These are phyloP conservation scores for Aspergillus carbonarius DNA, from an alignment of 2,329 filamentous ascomycete species.

Conservation along the genomic window DNA sequence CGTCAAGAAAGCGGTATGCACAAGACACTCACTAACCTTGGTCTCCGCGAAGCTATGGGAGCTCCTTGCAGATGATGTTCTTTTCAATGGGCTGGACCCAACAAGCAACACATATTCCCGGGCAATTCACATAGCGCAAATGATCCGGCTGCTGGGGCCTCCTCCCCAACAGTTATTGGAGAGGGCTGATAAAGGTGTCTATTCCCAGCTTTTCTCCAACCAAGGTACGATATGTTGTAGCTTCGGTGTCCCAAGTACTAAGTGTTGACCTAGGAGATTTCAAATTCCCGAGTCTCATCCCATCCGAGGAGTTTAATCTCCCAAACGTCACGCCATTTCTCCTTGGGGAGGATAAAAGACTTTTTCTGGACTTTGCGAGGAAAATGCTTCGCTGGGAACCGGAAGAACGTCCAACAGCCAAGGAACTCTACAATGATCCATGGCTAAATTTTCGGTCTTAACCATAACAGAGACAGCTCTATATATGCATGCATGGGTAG, in stretches of 20 bases:
- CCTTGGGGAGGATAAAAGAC: slow-evolving; percentile 29
- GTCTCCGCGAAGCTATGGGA: slow-evolving; percentile 30
- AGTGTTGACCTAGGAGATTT: slow-evolving; percentile 19
- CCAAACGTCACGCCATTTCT: slow-evolving; percentile 22
- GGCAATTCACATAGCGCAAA: slow-evolving; percentile 25
- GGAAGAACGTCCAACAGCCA: slow-evolving; percentile 34
- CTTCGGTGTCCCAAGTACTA: background rate
- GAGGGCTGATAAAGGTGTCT: slow-evolving; percentile 8
- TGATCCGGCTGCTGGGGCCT: slow-evolving; percentile 25
- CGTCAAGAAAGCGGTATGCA: background rate
- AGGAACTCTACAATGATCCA: slow-evolving; percentile 32
- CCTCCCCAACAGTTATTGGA: slow-evolving; percentile 17
- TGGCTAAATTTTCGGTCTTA: slow-evolving; percentile 17
- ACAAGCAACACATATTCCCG: slow-evolving; percentile 21
- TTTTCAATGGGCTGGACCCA: slow-evolving; percentile 29
- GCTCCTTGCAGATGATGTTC: slow-evolving; percentile 27
- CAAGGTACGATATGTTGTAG: slow-evolving; percentile 14
- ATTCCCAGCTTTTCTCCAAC: slow-evolving; percentile 11
- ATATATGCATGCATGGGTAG: no score
- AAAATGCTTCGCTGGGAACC: slow-evolving; percentile 37
- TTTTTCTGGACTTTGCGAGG: slow-evolving; percentile 32
- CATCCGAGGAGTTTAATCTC: slow-evolving; percentile 19
- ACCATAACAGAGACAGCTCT: background rate
- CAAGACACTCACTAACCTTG: background rate
- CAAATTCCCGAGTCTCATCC: slow-evolving; percentile 23